Evolutionary conservation across 768 basidiomycete genomes (phyloP), one percentile per base, ranked within the genome.

Genomic region (Naganishia onofrii): DNA sequence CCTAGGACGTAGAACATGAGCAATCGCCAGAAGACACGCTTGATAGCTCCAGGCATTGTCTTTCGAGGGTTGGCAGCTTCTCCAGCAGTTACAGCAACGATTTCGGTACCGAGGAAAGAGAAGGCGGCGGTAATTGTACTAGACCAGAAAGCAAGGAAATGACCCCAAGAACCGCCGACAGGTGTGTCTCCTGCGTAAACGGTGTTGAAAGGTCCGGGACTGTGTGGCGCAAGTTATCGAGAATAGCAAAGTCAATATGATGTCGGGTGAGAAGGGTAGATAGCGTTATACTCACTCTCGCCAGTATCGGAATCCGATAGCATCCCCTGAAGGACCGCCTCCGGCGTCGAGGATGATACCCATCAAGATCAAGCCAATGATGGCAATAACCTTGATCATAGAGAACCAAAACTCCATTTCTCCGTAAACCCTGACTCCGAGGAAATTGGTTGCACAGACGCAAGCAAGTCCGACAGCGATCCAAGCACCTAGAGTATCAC

Each of bases 341-440:
- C 80, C 79, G 15, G 71, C 70, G 75, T 79, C 78, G 42, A 81
- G 70, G 58, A 80, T 65, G 71, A 81, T 70, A 69, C 78, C 77
- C 53, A 80, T 72, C 56, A 82, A 73, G 73, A 82, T 81, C 48
- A 82, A 71, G 5, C 77, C 80, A 65, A 82, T 76, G 70, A 83
- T 82, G 46, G 87, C 80, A 65, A 84, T 74, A 67, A 86, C 84
- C 80, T 84, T 83, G 76, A 84, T 79, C 51, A 73, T 42, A 12
- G 78, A 84, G 74, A 86, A 86, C 78, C 82, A 85, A 76, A 88
- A 87, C 77, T 88, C 87, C 52, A 84, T 80, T 68, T 82, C 81
- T 21, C 86, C 87, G 70, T 85, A 87, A 8, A 72, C 74, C 23
- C 77, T 64, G 6, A 75, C 84, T 67, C 75, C 84, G 44, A 83